A percentile compares a stretch with the other conserved stretches of the same genome.
Conservation (phyloP, 108 stramenopile genomes). For the Aurantiochytrium sp. region DNA sequence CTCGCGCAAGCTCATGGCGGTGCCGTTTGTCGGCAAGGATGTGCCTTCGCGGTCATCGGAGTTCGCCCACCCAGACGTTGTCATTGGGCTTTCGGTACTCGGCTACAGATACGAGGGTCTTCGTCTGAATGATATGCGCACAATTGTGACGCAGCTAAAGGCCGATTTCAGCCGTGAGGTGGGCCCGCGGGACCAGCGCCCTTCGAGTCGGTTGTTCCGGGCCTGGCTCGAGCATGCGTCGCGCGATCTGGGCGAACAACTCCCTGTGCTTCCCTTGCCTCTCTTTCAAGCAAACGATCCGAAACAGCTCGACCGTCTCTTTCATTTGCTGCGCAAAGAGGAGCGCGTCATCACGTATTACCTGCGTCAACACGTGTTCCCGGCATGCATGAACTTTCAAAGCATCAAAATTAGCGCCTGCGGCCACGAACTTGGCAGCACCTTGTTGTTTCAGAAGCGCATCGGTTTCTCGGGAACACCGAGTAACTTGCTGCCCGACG, state of each 20-base stretch:
- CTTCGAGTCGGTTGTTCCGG: conserved; percentile 59
- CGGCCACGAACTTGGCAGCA: conserved; percentile 53
- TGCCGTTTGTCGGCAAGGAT: conserved; percentile 98
- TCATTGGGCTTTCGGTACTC: conserved; percentile 88
- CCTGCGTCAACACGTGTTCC: conserved; percentile 86
- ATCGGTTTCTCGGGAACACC: conserved; percentile 46
- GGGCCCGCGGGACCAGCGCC: conserved; percentile 88
- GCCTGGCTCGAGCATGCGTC: conserved; percentile 42
- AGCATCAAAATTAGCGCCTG: conserved; percentile 91
- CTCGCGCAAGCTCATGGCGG: conserved; percentile 79
- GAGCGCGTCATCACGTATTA: conserved; percentile 81
- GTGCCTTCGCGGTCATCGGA: conserved; percentile 92
- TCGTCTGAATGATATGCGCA: conserved; percentile 75
- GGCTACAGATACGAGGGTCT: conserved; percentile 96
- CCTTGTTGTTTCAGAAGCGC: conserved; percentile 25
- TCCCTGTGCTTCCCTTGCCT: conserved; percentile 85
- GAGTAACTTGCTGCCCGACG: conserved; percentile 44
- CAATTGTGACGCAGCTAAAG: conserved; percentile 69
- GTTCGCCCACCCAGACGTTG: conserved; percentile 96
- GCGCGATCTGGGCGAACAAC: conserved; percentile 29
- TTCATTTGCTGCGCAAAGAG: conserved; percentile 66
- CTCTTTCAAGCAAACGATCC: conserved; percentile 87
- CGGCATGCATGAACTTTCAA: conserved; percentile 83
- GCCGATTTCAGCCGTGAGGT: conserved; percentile 86
- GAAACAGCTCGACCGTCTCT: conserved; percentile 82